Evolutionary conservation across 2,329 filamentous ascomycete species (phyloP).

Genomic region (Acarospora socialis): DNA sequence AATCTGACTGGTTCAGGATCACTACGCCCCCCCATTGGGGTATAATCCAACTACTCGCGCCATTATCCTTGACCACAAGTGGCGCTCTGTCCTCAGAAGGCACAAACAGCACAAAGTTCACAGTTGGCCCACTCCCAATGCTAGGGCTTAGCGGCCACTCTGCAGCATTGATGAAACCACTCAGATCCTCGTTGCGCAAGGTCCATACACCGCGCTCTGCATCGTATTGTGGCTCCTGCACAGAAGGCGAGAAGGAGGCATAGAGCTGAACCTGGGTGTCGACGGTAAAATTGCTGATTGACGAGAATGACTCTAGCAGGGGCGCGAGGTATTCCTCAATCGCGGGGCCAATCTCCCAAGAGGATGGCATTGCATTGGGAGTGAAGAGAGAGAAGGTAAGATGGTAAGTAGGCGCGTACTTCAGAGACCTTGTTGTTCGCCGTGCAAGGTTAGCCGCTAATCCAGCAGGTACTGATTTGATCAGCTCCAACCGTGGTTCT

Average conservation of each 20-base stretch:
- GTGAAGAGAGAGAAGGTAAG: slow-evolving; percentile 93
- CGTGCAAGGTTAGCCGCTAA: slow-evolving; percentile 44
- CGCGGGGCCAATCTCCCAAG: slow-evolving; percentile 76
- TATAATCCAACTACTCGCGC: slow-evolving; percentile 71
- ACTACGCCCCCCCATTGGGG: slow-evolving; percentile 84
- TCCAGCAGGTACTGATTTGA: slow-evolving; percentile 28
- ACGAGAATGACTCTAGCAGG: slow-evolving; percentile 60
- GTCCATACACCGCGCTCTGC: slow-evolving; percentile 44
- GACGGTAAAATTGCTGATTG: slow-evolving; percentile 89
- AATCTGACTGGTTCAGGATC: slow-evolving; percentile 45
- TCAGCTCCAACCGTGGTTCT: slow-evolving; percentile 20
- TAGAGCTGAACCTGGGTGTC: slow-evolving; percentile 95
- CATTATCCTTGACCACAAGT: slow-evolving; percentile 43
- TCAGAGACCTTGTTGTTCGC: slow-evolving; percentile 70
- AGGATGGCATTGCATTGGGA: slow-evolving; percentile 59
- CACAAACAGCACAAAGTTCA: slow-evolving; percentile 91
- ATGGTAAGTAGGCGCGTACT: slow-evolving; percentile 88
- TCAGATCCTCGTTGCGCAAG: slow-evolving; percentile 71
- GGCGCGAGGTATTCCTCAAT: slow-evolving; percentile 70
- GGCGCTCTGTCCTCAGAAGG: slow-evolving; percentile 54
- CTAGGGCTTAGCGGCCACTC: slow-evolving; percentile 95
- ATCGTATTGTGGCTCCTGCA: slow-evolving; percentile 43
- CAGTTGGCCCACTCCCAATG: slow-evolving; percentile 80
- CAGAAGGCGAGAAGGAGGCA: slow-evolving; percentile 52
- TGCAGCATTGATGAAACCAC: slow-evolving; percentile 90